Evolutionary conservation across 495 filamentous ascomycete genomes (phyloP), one percentile per base, ranked within the genome.

Genomic region (Rostrohypoxylon terebratum): DNA sequence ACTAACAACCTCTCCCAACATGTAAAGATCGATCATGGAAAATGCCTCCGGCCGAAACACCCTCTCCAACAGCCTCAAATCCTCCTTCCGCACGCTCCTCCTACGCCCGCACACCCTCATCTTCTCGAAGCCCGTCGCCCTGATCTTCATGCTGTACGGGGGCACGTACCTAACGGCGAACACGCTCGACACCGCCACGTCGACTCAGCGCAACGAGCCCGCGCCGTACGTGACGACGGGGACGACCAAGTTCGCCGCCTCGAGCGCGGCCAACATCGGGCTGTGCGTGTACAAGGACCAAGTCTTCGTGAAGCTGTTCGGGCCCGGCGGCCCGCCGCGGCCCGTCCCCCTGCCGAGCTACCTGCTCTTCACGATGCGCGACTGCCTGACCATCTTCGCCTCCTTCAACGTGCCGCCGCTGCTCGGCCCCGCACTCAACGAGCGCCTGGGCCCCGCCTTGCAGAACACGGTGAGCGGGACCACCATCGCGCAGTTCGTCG

Each of bases 251-350:
- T 98, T 98, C 82, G 83, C 90, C 72, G 89, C 92, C 62, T 97
- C 94, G 6, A 87, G 84, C 21, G 83, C 88, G n/a, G 91, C 94
- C 57, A 98, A 98, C 81, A 92, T 98, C 83, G 86, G 89, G 4
- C 88, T 98, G 28, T 94, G 94, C 81, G 90, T 98, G 28, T 92
- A 96, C 87, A 98, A 98, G 79, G 95, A 98, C 81, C 90, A 90
- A 73, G 88, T 89, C 59, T 98, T 94, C 77, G 93, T 93, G 0
- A 86, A 87, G 62, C 85, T 97, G 63, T 98, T 97, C 80, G 93
- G 93, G 6, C 84, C 89, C 4, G 82, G 82, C 28, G 81, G 74
- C 2, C 72, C 80, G 0, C 84, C 83, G 0, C 82, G 89, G 6
- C 83, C 88, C 38, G 87, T 91, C 13, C 83, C 88, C 1, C 75